Base-by-base conservation (phyloP, 257 asterid species). In the Pogostemon cablin region DNA sequence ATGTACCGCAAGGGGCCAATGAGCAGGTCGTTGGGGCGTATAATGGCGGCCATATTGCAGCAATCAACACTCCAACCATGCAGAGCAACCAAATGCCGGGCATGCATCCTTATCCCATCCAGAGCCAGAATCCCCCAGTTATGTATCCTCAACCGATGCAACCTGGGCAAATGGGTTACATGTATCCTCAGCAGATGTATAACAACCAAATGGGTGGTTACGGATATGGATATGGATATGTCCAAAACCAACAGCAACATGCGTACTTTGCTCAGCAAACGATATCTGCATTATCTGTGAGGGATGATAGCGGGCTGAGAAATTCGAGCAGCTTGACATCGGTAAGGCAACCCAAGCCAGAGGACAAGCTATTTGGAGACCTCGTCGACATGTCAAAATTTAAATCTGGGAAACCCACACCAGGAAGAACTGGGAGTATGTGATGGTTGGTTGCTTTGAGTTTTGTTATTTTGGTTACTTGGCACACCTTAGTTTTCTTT, bases 121-220 rank as follows among this genome's bases (percentile, higher is more conserved):
- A 72, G 67, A 38, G 43, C 25, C 81, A 35, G 2, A 53, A 65
- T 6, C 74, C 76, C 35, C 15, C 40, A 67, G 90, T 80, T 54
- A 83, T 90, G 95, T 78, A 84, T 83, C 91, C 97, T 73, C 96
- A 87, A 73, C 85, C 80, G 35, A 66, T 83, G 87, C 93, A 84
- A 54, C 49, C 86, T 17, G 83, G 87, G n/a, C 97, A 79, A 75
- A 82, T 93, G 96, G 91, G 85, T 55, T 82, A 83, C 53, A 85
- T 85, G 90, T 87, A 91, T 78, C 81, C 87, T 69, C 97, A 87
- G 50, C 97, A 85, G 74, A 79, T 84, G 86, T 91, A 91, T 68
- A 81, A 82, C 54, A 71, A 81, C 76, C 97, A 90, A 79, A 86
- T 85, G 88, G 81, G 82, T 38, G 85, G 87, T n/a, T 81, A 81